Evolutionary conservation across 306 rosid species (phyloP).

Genomic region (Parietaria judaica): DNA sequence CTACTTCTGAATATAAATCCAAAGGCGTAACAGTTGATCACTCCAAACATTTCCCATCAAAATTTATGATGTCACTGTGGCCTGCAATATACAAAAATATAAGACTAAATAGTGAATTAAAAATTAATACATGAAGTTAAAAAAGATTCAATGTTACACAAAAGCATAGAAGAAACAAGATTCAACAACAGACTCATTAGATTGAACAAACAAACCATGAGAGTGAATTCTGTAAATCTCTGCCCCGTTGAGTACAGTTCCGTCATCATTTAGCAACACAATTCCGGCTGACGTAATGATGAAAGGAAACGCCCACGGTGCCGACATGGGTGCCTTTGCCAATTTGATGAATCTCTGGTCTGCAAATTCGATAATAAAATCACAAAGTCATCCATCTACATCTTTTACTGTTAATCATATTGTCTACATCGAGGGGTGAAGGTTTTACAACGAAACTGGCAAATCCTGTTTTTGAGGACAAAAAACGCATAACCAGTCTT

Average conservation of each 20-base stretch:
- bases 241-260: constrained; percentile 55
- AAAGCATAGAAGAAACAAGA: not conserved
- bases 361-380: constrained; percentile 29
- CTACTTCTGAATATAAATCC: too few species aligned
- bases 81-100: constrained; percentile 36
- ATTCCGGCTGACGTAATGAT: constrained; percentile 63
- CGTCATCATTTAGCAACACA: constrained; percentile 47
- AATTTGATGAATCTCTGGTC: constrained; percentile 72
- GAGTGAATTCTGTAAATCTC: constrained; percentile 63
- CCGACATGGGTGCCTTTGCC: constrained; percentile 82
- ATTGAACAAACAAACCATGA: constrained; percentile 49
- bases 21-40: not conserved
- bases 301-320: constrained; percentile 74
- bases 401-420: not conserved
- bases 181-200: not conserved
- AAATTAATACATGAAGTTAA: not conserved
- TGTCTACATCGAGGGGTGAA: not conserved
- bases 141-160: not conserved
- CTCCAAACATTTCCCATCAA: constrained; percentile 29
- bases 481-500: too few species aligned
- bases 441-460: not conserved
- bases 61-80: constrained; percentile 38
- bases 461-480: not conserved
- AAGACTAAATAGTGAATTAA: not conserved
- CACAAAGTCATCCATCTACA: constrained; percentile 1